These are phyloP conservation scores for Clonostachys solani DNA, from an alignment of 2,329 filamentous ascomycete species.

Conservation along the genomic window DNA sequence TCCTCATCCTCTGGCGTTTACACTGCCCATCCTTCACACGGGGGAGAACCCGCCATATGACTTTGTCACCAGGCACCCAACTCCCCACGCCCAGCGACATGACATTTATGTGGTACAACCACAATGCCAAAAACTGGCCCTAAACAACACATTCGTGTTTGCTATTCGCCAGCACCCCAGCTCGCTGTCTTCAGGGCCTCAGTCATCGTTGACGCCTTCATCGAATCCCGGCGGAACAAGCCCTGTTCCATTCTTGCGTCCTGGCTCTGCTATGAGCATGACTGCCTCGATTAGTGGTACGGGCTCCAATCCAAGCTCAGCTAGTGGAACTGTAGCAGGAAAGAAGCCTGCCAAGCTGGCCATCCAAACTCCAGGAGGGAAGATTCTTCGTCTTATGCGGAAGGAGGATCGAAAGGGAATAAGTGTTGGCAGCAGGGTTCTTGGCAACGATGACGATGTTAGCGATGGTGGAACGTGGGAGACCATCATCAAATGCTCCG, in stretches of 20 bases:
- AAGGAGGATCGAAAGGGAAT: slow-evolving; percentile 66
- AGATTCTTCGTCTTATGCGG: slow-evolving; percentile 83
- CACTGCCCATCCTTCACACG: slow-evolving; percentile 83
- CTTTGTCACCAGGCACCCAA: slow-evolving; percentile 89
- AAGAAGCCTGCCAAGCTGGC: slow-evolving; percentile 93
- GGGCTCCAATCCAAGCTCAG: slow-evolving; percentile 51
- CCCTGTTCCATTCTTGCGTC: slow-evolving; percentile 59
- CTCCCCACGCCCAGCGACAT: slow-evolving; percentile 93
- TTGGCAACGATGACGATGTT: slow-evolving; percentile 45
- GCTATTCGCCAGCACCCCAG: slow-evolving; percentile 86
- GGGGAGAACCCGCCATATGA: slow-evolving; percentile 94
- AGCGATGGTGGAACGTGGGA: slow-evolving; percentile 78
- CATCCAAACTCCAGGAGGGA: slow-evolving; percentile 89
- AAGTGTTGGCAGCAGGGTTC: slow-evolving; percentile 36
- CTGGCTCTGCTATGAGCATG: slow-evolving; percentile 62
- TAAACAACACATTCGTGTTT: slow-evolving; percentile 98
- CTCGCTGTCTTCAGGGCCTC: slow-evolving; percentile 35
- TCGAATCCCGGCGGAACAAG: slow-evolving; percentile 43
- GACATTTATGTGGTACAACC: slow-evolving; percentile 97
- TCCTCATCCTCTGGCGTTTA: slow-evolving; percentile 83
- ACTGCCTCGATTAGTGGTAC: slow-evolving; percentile 45
- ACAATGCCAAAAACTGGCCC: slow-evolving; percentile 80
- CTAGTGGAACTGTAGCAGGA: slow-evolving; percentile 46
- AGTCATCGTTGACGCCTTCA: slow-evolving; percentile 35
- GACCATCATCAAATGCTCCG: slow-evolving; percentile 86